These are phyloP conservation scores for Rickenella mellea DNA, from an alignment of 768 basidiomycete species.

Conservation along the genomic window DNA sequence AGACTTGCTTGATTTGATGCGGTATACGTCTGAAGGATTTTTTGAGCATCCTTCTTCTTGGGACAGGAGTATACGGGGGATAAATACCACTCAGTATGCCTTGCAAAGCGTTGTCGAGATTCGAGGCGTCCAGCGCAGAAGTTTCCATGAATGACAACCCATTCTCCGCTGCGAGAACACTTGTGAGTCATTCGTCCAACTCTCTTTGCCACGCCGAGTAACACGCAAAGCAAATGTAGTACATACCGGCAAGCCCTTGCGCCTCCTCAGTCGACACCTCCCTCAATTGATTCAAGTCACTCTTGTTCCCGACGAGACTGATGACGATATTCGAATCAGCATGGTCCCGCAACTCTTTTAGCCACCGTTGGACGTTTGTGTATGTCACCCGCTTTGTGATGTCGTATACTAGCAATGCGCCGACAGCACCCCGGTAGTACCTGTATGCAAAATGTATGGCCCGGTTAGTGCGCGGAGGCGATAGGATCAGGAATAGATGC, in stretches of 20 bases:
- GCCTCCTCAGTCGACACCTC: slow-evolving; percentile 98
- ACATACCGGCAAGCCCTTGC: slow-evolving; percentile 78
- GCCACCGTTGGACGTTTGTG: slow-evolving; percentile 88
- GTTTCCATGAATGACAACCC: slow-evolving; percentile 95
- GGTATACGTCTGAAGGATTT: slow-evolving; percentile 77
- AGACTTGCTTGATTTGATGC: slow-evolving; percentile 91
- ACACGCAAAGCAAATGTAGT: not conserved
- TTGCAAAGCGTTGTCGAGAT: slow-evolving; percentile 97
- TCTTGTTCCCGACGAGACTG: slow-evolving; percentile 97
- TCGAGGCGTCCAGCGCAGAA: slow-evolving; percentile 98
- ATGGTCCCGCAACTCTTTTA: slow-evolving; percentile 95
- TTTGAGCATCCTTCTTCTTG: slow-evolving; percentile 1
- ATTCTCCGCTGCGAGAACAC: slow-evolving; percentile 60
- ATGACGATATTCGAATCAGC: slow-evolving; percentile 91
- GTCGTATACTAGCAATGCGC: slow-evolving; percentile 88
- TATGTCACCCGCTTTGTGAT: slow-evolving; percentile 93
- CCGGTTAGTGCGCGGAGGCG: not conserved
- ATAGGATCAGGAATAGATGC: slow-evolving; percentile 18
- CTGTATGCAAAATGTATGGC: slow-evolving; percentile 26
- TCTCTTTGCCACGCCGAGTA: slow-evolving; percentile 3
- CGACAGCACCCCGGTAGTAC: slow-evolving; percentile 96
- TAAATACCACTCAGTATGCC: slow-evolving; percentile 81
- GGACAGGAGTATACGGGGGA: not conserved
- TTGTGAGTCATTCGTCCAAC: too few relatives aligned
- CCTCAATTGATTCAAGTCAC: slow-evolving; percentile 94